Base-by-base conservation (phyloP, 768 basidiomycete species). In the Trametes villosa region DNA sequence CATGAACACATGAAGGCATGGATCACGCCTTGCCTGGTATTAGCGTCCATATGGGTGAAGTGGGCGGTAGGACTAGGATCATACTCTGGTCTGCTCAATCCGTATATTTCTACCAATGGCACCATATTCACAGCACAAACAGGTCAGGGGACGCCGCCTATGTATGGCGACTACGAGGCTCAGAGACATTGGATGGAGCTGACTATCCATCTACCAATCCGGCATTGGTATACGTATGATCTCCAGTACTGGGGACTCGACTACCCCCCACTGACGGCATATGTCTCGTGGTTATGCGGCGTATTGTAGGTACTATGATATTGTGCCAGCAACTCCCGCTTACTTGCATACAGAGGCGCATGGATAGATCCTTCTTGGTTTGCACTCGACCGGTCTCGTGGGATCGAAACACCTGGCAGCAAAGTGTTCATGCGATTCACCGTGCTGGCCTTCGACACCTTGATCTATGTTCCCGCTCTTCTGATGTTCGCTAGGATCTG, bases 141-240 rank as follows among this genome's bases (percentile, higher is more conserved):
- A 92, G 93, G 94, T 7, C 72, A 83, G 64, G 78, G 71, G 30
- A 83, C 85, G 3, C 90, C 94, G 0, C 93, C 92, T 0, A 88
- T 94, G 86, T 92, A 82, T 64, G 94, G 94, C 3, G 94, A 96
- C 74, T 96, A 92, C 66, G 94, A 96, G 72, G 94, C 94, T 0
- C 94, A 96, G 69, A 79, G 94, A 53, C 94, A 96, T 74, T 96
- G 94, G 94, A 92, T 96, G 91, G 94, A 96, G 67, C 71, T 96
- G 38, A 93, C 92, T 3, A 73, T 87, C 26, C 89, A 95, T 69
- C 77, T 94, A 0, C 91, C 94, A 0, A 67, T 85, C 20, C 76
- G 75, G 15, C 75, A 88, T 62, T 98, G 96, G 96, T 98, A 98
- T 73, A 86, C 76, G 1, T 92, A 94, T 72, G 92, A 96, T 68